Evolutionary conservation across 139 green algal genomes (phyloP).

Genomic region (Marvania coccoides): DNA sequence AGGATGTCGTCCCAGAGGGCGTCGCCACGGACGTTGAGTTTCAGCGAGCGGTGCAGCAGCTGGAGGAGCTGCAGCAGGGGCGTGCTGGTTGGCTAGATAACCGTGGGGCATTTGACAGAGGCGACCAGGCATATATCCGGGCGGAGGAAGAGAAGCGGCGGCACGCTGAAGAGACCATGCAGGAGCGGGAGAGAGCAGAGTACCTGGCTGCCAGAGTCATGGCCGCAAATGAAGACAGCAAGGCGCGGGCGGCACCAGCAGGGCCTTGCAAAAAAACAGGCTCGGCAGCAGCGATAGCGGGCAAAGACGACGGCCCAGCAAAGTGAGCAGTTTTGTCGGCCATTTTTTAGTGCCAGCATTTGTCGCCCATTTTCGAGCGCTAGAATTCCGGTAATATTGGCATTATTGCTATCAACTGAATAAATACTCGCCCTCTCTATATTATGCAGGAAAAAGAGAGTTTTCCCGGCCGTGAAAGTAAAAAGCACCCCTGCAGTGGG

Average conservation of each 20-base stretch:
- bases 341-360: too few species aligned
- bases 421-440: neutral
- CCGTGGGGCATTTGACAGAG: constrained; percentile 45
- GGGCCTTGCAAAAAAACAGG: neutral
- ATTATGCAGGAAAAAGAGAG: neutral
- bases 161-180: constrained; percentile 33
- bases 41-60: constrained; percentile 19
- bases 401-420: neutral
- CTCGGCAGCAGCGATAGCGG: too few species aligned
- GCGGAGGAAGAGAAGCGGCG: constrained; percentile 42
- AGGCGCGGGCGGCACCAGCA: too few species aligned
- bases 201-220: neutral
- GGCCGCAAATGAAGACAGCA: neutral
- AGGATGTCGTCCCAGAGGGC: neutral
- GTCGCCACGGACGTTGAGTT: constrained; percentile 2
- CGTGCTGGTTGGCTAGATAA: constrained; percentile 44
- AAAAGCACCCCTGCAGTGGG: neutral
- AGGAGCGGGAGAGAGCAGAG: constrained; percentile 26
- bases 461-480: neutral
- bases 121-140: constrained; percentile 43
- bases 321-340: too few species aligned
- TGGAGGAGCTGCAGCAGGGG: constrained; percentile 46
- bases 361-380: too few species aligned
- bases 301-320: too few species aligned
- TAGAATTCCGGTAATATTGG: too few species aligned